Conservation (phyloP, 768 basidiomycete genomes). For the Rhizopogon sp. region DNA sequence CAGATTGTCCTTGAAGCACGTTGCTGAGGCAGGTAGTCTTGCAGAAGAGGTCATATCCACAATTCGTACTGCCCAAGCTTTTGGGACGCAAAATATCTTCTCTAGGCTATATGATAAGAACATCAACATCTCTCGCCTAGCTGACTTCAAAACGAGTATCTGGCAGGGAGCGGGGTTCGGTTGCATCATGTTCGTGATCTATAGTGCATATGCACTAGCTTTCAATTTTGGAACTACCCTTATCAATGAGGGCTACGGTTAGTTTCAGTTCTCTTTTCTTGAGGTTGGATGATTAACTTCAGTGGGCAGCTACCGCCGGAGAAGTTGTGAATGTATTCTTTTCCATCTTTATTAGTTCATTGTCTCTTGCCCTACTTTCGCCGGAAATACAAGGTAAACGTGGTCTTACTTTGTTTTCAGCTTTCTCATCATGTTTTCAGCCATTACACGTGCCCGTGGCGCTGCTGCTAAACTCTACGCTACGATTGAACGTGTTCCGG, state of each 20-base stretch:
- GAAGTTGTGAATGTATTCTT: conserved; percentile 50
- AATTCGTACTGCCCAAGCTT: conserved; percentile 53
- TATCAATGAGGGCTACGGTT: conserved; percentile 29
- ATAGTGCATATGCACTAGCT: conserved; percentile 30
- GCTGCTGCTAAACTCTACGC: conserved; percentile 52
- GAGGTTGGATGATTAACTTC: not conserved
- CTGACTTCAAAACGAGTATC: conserved; percentile 31
- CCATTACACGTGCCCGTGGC: conserved; percentile 43
- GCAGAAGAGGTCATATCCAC: conserved; percentile 57
- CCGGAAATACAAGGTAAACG: conserved; percentile 42
- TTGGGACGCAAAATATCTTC: conserved; percentile 45
- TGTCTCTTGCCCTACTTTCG: conserved; percentile 47
- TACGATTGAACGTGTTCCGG: conserved; percentile 51
- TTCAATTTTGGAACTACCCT: conserved; percentile 52
- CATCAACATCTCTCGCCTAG: conserved; percentile 29
- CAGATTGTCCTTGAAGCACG: conserved; percentile 36
- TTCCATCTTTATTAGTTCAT: conserved; percentile 49
- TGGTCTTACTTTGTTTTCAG: not conserved
- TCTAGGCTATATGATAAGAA: conserved; percentile 37
- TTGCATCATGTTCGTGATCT: conserved; percentile 47
- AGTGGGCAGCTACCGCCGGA: conserved; percentile 31
- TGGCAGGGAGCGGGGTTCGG: conserved; percentile 33
- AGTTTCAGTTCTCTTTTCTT: not conserved
- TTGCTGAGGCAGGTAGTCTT: conserved; percentile 44
- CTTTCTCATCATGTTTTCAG: conserved; percentile 11